Base-by-base conservation (phyloP, 805 yeast genomes). In the Saturnispora mendoncae region DNA sequence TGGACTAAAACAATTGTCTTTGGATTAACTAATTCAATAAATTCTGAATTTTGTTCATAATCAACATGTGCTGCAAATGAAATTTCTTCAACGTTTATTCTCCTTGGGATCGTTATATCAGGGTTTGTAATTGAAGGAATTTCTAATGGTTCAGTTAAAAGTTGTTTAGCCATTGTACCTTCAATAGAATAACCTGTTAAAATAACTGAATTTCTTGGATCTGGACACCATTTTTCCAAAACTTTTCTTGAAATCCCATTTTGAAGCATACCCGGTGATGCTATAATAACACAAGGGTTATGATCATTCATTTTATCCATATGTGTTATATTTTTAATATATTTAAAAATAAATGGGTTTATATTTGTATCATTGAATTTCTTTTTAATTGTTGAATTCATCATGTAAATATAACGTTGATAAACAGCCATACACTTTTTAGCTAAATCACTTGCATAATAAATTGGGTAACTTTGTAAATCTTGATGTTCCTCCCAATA, bases 31-130 rank as follows among this genome's bases (percentile, higher is more conserved):
- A 78, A 68, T 51, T 88, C 96, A 45, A 92, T 92, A 55, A 92
- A 92, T 43, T 83, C 84, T 1, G 95, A 68, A 52, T 92, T 92
- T 56, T 92, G 96, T 53, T 84, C 86, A 61, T 82, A 92, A 58
- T 92, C 99, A 18, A 92, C 99, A 62, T 92, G 99, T 0, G 99
- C 99, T n/a, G 98, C 97, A 69, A 92, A 92, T 1, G 97, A 88
- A 4, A 92, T 81, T 60, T 92, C 99, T 49, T 90, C 97, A 14
- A 92, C 80, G 36, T 74, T 75, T 42, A 94, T 64, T 48, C 97
- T 71, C 55, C 98, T 76, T 4, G 97, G 97, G 31, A 92, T 81
- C 45, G 77, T 74, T 15, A 79, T 65, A 46, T 87, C 96, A 0
- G 94, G 84, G 50, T 84, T 85, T n/a, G 69, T 66, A 19, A 77